Evolutionary conservation across 495 filamentous ascomycete genomes (phyloP), one percentile per base, ranked within the genome.

Genomic region (Podospora sp.): DNA sequence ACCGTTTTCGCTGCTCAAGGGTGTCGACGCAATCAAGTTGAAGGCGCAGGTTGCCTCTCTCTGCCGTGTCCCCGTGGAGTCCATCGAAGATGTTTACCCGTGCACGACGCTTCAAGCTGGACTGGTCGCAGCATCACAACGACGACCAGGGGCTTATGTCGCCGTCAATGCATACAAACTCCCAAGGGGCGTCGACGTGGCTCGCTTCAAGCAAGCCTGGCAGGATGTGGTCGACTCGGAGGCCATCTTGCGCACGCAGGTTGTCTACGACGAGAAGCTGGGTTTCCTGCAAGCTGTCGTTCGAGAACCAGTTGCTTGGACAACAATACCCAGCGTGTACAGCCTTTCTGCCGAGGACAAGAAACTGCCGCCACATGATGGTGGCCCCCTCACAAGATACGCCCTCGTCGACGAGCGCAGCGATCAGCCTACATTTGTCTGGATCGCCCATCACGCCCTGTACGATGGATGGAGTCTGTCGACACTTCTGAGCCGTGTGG

Each of bases 81-180:
- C 68, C 1, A 72, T 81, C 51, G 78, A 75, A 59, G 86, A 91
- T 73, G 75, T 86, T 0, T 91, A 89, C 68, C 88, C 88, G 6
- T 89, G 87, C 75, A 89, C 83, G 4, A 78, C 88, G 11, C 75
- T 90, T 0, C 89, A 92, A 71, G 88, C 88, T 62, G 89, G 88
- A 0, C 75, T 91, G n/a, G 74, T 91, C 4, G 70, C 77, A 14
- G 60, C 71, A 11, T 72, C 69, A 0, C 79, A 80, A 36, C 81
- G 82, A 60, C 79, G 84, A 20, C 69, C 73, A 14, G 85, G 84
- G 8, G 78, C 83, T 1, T 89, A 88, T 67, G 77, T 87, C 22
- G 84, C 83, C 6, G 79, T 80, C 36, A 78, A 80, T 33, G 66
- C 81, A 0, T 86, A 85, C 68, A 71, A 76, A 16, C 73, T 90